A percentile compares a stretch with the other conserved stretches of the same genome.
phyloP scores from a whole-genome alignment of 495 filamentous ascomycete species.

The Penicillium paxilli region DNA sequence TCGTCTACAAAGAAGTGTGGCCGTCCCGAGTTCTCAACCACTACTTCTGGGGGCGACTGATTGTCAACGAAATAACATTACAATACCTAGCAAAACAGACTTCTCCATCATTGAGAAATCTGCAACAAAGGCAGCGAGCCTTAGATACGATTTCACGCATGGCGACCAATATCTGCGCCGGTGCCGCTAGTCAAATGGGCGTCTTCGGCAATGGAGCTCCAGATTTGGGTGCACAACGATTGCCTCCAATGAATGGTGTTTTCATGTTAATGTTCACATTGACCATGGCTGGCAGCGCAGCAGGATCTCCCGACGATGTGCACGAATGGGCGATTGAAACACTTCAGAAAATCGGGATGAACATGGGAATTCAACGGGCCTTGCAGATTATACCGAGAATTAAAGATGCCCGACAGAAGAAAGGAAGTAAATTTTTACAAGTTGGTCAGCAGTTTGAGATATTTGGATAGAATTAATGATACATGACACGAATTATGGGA shows the following conservation, averaged over 20 bases:
- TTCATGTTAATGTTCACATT: conserved; percentile 35
- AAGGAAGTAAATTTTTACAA: neutral
- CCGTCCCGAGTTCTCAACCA: conserved; percentile 17
- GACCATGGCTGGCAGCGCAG: conserved; percentile 26
- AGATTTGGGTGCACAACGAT: neutral
- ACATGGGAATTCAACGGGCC: conserved; percentile 29
- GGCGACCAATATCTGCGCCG: conserved; percentile 19
- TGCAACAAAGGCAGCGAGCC: conserved; percentile 16
- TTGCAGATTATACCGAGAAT: conserved; percentile 19
- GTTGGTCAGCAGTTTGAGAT: neutral
- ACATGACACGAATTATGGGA: neutral
- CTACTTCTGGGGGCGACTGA: conserved; percentile 20
- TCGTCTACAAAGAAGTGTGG: conserved; percentile 19
- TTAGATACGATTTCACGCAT: conserved; percentile 16
- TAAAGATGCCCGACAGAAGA: conserved; percentile 5
- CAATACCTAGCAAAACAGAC: conserved; percentile 3
- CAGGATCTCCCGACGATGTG: conserved; percentile 26
- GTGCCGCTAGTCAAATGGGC: conserved; percentile 18
- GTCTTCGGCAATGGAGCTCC: neutral
- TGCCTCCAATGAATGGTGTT: conserved; percentile 26
- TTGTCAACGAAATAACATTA: conserved; percentile 20
- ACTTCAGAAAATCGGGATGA: conserved; percentile 28
- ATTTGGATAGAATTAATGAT: neutral
- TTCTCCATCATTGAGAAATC: neutral
- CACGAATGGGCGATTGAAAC: conserved; percentile 29